Conservation (phyloP, 768 basidiomycete genomes). For the Termitomyces sp. region DNA sequence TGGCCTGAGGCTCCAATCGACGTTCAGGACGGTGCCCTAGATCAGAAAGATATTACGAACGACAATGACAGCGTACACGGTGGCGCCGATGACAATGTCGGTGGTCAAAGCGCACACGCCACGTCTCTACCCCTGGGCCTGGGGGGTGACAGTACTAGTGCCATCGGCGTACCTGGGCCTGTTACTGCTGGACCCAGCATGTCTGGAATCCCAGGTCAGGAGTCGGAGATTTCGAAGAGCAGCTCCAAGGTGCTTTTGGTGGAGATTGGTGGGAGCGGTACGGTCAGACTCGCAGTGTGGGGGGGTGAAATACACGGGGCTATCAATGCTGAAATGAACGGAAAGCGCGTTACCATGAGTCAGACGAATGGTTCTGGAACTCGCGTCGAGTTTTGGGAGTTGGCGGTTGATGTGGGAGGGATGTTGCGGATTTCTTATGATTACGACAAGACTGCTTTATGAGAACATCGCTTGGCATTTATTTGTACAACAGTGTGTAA, state of each 20-base stretch:
- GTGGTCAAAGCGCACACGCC: not conserved
- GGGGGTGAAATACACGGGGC: not conserved
- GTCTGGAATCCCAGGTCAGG: not conserved
- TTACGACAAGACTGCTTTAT: not conserved
- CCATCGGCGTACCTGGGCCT: not conserved
- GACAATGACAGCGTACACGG: not conserved
- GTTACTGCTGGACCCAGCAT: not conserved
- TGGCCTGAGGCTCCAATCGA: not conserved
- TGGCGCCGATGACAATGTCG: not conserved
- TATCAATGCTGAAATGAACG: slow-evolving; percentile 25
- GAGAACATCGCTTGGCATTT: not conserved
- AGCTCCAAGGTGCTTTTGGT: slow-evolving; percentile 10
- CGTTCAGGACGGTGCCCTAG: not conserved
- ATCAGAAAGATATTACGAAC: too few species aligned
- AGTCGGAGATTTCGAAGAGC: not conserved
- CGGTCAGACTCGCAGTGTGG: slow-evolving; percentile 15
- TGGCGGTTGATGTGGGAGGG: slow-evolving; percentile 18
- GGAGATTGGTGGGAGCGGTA: slow-evolving; percentile 13
- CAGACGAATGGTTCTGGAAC: slow-evolving; percentile 10
- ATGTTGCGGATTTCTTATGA: slow-evolving; percentile 20
- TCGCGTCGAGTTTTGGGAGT: slow-evolving; percentile 18
- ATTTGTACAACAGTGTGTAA: not conserved
- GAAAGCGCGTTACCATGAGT: slow-evolving; percentile 14
- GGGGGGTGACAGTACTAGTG: not conserved
- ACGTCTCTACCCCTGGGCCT: not conserved